These are phyloP conservation scores for Salix caprea DNA, from an alignment of 345 rosid genomes.

Conservation along the genomic window DNA sequence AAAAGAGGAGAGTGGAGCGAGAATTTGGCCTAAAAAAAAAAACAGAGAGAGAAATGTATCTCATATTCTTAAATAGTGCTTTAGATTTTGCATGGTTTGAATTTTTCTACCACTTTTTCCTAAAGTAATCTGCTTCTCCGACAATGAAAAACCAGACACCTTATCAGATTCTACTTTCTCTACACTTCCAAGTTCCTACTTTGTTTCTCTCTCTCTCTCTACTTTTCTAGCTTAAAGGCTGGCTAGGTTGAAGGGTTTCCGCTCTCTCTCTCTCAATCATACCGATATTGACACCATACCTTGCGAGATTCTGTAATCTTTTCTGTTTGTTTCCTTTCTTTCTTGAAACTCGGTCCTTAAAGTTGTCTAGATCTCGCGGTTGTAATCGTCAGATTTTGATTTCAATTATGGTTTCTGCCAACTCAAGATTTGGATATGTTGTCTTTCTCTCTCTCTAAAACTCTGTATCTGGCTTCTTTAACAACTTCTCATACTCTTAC, in stretches of 20 bases:
- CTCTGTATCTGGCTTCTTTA: neutral
- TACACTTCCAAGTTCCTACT: neutral
- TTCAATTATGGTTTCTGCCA: slow-evolving; percentile 19
- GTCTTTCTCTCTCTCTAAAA: slow-evolving; percentile 1
- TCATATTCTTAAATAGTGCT: neutral
- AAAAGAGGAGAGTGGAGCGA: slow-evolving; percentile 45
- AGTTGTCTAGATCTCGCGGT: slow-evolving; percentile 17
- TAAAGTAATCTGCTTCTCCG: slow-evolving; percentile 25
- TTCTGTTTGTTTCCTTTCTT: slow-evolving; percentile 5
- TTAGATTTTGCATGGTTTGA: slow-evolving; percentile 29
- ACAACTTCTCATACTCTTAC: neutral
- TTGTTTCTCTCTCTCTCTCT: slow-evolving; percentile 1
- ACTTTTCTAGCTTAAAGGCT: slow-evolving; percentile 20
- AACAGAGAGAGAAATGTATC: slow-evolving; percentile 13
- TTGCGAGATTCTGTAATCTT: slow-evolving; percentile 33
- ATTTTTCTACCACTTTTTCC: too few species aligned
- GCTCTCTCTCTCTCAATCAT: neutral
- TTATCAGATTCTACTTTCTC: slow-evolving; percentile 13
- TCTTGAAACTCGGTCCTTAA: slow-evolving; percentile 1
- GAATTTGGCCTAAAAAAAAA: slow-evolving; percentile 32
- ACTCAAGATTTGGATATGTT: slow-evolving; percentile 1
- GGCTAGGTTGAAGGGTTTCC: slow-evolving; percentile 23
- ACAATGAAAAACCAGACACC: slow-evolving; percentile 38
- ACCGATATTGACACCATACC: slow-evolving; percentile 10
- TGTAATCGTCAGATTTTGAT: slow-evolving; percentile 10